A percentile compares a stretch with the other conserved stretches of the same genome.
Conservation (phyloP, 2,329 filamentous ascomycete species). For the Trichoderma brevicompactum region DNA sequence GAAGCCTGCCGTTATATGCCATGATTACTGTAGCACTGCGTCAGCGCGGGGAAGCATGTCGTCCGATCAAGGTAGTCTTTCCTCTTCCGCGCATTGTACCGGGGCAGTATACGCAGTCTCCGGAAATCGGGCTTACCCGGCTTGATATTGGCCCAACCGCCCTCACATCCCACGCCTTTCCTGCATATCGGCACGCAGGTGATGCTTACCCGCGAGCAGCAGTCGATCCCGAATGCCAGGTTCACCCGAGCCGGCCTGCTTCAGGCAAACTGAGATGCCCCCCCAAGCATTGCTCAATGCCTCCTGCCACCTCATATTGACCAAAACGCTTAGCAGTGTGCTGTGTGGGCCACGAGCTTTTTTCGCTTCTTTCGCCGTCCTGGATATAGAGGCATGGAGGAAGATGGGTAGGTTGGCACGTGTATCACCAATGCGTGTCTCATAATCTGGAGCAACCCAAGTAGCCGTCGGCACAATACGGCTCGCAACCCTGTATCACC, state of each 20-base stretch:
- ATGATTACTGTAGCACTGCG: constrained; percentile 21
- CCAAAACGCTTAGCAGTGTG: neutral
- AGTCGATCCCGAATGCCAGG: constrained; percentile 13
- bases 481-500: neutral
- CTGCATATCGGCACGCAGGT: constrained; percentile 21
- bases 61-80: constrained; percentile 10
- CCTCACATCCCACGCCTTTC: constrained; percentile 21
- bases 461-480: neutral
- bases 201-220: constrained; percentile 18
- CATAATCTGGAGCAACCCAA: neutral
- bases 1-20: neutral
- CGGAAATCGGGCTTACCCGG: constrained; percentile 5
- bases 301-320: neutral
- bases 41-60: constrained; percentile 27
- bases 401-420: neutral
- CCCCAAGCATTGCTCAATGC: neutral
- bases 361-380: neutral
- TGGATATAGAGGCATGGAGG: neutral
- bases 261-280: constrained; percentile 5
- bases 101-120: neutral
- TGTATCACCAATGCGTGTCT: constrained; percentile 13
- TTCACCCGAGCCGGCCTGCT: neutral
- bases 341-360: neutral
- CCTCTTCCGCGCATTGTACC: neutral
- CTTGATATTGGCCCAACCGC: neutral